Evolutionary conservation across 306 rosid genomes (phyloP).

Genomic region (Carpinus fangiana): DNA sequence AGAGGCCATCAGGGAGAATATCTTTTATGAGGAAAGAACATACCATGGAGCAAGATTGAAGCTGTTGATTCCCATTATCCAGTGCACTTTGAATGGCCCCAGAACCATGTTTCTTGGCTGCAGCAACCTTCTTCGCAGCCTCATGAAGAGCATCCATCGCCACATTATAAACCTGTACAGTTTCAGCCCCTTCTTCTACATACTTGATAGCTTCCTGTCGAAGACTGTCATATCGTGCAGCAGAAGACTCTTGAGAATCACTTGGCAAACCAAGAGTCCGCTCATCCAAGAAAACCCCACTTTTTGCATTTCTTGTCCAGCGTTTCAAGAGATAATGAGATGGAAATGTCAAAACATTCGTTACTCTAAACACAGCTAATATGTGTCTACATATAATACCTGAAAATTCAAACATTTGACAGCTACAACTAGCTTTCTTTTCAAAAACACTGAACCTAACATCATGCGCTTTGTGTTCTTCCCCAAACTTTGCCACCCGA

Average conservation of each 20-base stretch:
- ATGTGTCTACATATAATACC: slow-evolving; percentile 44
- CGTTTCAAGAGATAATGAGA: slow-evolving; percentile 43
- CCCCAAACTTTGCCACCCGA: slow-evolving; percentile 42
- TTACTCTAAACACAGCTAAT: slow-evolving; percentile 43
- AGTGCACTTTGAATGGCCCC: neutral
- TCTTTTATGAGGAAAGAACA: slow-evolving; percentile 13
- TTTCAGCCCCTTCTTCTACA: slow-evolving; percentile 42
- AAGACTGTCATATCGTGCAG: slow-evolving; percentile 31
- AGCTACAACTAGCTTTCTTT: slow-evolving; percentile 41
- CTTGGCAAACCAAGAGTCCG: slow-evolving; percentile 29
- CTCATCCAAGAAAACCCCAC: slow-evolving; percentile 37
- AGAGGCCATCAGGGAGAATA: slow-evolving; percentile 4
- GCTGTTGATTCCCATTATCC: slow-evolving; percentile 20
- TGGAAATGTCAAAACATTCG: slow-evolving; percentile 46
- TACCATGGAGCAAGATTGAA: slow-evolving; percentile 26
- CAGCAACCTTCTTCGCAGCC: slow-evolving; percentile 37
- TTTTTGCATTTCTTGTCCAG: slow-evolving; percentile 45
- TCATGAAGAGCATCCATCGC: slow-evolving; percentile 34
- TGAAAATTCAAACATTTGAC: slow-evolving; percentile 44
- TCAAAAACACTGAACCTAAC: slow-evolving; percentile 39
- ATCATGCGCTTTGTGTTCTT: slow-evolving; percentile 28
- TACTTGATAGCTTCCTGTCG: slow-evolving; percentile 37
- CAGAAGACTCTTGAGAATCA: slow-evolving; percentile 29
- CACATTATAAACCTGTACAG: slow-evolving; percentile 26
- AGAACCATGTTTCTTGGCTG: slow-evolving; percentile 24